A percentile compares a stretch with the other conserved stretches of the same genome.
Evolutionary conservation across 208 protist species (phyloP).

Genomic region (Lotmaria passim): DNA sequence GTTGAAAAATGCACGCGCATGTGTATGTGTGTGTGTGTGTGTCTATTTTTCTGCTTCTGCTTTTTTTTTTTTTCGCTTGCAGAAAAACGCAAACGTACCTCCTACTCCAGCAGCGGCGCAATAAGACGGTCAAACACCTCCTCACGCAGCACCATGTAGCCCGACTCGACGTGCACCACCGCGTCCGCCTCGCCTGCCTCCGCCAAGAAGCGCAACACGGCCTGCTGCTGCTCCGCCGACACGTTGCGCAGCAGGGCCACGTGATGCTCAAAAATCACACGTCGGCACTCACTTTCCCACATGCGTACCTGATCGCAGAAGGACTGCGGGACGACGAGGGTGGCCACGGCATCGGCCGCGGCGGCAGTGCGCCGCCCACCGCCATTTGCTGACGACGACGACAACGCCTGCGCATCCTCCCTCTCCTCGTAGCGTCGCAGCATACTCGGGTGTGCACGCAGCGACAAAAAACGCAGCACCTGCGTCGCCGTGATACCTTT

Average conservation of each 20-base stretch:
- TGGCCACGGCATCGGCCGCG: conserved; percentile 14
- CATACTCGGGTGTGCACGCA: conserved; percentile 91
- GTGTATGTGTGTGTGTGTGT: too few relatives aligned
- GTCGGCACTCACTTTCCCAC: conserved; percentile 89
- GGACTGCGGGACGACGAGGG: conserved; percentile 78
- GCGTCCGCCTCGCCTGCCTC: conserved; percentile 62
- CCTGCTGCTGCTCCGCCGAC: conserved; percentile 52
- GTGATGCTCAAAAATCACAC: conserved; percentile 73
- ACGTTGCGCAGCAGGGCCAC: conserved; percentile 80
- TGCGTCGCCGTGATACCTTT: conserved; percentile 80
- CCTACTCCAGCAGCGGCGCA: conserved; percentile 34
- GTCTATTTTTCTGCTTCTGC: too few relatives aligned
- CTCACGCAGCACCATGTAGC: conserved; percentile 66
- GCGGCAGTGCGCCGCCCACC: conserved; percentile 9
- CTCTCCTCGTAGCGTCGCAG: conserved; percentile 42
- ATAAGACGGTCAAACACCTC: conserved; percentile 76
- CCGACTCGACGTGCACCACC: conserved; percentile 67
- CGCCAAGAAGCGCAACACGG: conserved; percentile 48
- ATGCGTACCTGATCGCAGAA: conserved; percentile 89
- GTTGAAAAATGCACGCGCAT: too few relatives aligned
- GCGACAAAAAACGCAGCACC: conserved; percentile 83
- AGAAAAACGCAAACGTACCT: too few relatives aligned
- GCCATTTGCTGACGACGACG: neutral
- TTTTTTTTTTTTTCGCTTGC: neutral
- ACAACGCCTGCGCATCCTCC: neutral